A percentile compares a stretch with the other conserved stretches of the same genome.
Evolutionary conservation across 106 monocot species (phyloP).

Genomic region (Dioscorea zingiberensis): DNA sequence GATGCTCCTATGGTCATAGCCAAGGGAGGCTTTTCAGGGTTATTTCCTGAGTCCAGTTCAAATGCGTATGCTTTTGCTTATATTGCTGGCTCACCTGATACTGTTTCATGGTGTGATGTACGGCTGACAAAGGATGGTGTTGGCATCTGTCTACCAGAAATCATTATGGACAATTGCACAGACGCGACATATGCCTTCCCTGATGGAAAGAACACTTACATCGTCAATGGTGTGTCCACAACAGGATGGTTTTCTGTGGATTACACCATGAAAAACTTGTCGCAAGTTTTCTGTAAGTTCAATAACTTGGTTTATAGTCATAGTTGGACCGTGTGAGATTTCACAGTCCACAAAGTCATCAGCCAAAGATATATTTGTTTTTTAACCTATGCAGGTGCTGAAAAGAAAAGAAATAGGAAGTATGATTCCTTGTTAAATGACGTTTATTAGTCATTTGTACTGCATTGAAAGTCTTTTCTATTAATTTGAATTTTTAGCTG

Average conservation of each 20-base stretch:
- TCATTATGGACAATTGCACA: slow-evolving; percentile 36
- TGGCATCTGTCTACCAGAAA: slow-evolving; percentile 43
- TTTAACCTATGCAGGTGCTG: too few species aligned
- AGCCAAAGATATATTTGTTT: too few species aligned
- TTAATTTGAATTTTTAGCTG: background rate
- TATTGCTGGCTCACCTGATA: background rate
- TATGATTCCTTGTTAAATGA: too few species aligned
- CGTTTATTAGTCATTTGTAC: too few species aligned
- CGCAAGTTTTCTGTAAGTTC: slow-evolving; percentile 30
- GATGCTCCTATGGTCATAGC: slow-evolving; percentile 34
- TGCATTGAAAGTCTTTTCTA: background rate
- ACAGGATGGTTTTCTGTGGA: slow-evolving; percentile 47
- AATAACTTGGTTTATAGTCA: background rate
- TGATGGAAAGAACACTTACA: slow-evolving; percentile 1
- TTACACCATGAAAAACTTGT: slow-evolving; percentile 20
- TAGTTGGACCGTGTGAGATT: background rate
- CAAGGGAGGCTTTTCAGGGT: slow-evolving; percentile 57
- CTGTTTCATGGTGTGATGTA: slow-evolving; percentile 48
- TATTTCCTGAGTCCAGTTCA: slow-evolving; percentile 52
- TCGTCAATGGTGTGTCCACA: slow-evolving; percentile 24
- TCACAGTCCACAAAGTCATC: too few species aligned
- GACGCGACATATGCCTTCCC: background rate
- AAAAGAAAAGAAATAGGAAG: too few species aligned
- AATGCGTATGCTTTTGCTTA: slow-evolving; percentile 15
- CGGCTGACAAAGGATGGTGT: slow-evolving; percentile 42